These are phyloP conservation scores for Hibiscus trionum DNA, from an alignment of 345 rosid species.

Conservation along the genomic window DNA sequence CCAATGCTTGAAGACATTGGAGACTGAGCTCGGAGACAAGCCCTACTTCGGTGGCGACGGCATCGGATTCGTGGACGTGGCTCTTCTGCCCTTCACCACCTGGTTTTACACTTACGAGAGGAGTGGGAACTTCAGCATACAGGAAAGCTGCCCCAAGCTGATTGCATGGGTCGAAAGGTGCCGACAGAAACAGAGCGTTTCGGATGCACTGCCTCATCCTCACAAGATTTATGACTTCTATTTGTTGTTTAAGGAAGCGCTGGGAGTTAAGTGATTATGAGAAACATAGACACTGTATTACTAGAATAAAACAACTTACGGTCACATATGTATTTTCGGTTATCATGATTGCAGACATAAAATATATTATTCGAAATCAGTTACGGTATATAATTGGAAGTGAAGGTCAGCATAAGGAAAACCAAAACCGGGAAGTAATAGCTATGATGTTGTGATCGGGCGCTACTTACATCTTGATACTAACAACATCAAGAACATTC, in stretches of 20 bases:
- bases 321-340: too few species aligned
- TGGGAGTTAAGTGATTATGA: background rate
- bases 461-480: too few species aligned
- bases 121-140: background rate
- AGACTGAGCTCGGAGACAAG: background rate
- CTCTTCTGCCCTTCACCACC: background rate
- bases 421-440: too few species aligned
- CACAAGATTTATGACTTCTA: background rate
- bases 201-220: background rate
- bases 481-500: too few species aligned
- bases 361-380: too few species aligned
- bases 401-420: too few species aligned
- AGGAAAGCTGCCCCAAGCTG: background rate
- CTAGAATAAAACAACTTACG: background rate
- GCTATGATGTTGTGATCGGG: too few species aligned
- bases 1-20: background rate
- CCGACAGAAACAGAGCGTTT: background rate
- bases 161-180: background rate
- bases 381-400: too few species aligned
- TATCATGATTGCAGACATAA: too few species aligned
- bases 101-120: background rate
- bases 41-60: background rate
- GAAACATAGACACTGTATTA: background rate
- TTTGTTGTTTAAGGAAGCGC: background rate
- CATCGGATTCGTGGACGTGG: background rate